phyloP scores from a whole-genome alignment of 495 filamentous ascomycete species.

The Penicillium desertorum region DNA sequence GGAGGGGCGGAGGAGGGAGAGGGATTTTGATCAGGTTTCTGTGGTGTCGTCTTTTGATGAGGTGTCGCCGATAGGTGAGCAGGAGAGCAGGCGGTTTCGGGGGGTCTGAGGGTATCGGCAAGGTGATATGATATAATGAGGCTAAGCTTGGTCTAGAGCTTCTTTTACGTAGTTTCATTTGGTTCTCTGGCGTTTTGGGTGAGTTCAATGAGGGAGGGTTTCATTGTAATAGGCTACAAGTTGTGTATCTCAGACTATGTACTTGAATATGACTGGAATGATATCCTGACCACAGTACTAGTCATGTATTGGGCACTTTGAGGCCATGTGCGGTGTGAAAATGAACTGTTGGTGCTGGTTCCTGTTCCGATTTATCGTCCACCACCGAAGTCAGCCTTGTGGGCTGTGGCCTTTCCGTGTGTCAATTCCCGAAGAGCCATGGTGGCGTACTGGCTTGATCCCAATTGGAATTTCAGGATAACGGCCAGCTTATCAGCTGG shows the following conservation, averaged over 20 bases:
- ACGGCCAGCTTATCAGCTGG: constrained; percentile 66
- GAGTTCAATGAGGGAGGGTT: not conserved
- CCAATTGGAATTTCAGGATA: constrained; percentile 80
- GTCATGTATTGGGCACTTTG: not conserved
- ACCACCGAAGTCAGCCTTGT: constrained; percentile 62
- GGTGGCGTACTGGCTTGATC: constrained; percentile 87
- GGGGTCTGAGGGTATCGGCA: not conserved
- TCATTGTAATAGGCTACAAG: not conserved
- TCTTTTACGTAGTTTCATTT: not conserved
- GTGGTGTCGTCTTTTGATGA: constrained; percentile 40
- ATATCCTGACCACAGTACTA: not conserved
- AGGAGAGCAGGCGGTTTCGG: constrained; percentile 4
- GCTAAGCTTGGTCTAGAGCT: not conserved
- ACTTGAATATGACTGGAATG: constrained; percentile 1
- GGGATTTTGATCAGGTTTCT: constrained; percentile 36
- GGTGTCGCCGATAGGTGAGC: constrained; percentile 4
- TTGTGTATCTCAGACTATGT: not conserved
- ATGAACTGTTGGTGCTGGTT: not conserved
- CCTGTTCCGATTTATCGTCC: constrained; percentile 33
- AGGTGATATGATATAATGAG: constrained; percentile 4
- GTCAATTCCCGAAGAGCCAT: constrained; percentile 88
- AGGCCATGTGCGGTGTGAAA: not conserved
- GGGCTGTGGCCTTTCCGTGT: constrained; percentile 62
- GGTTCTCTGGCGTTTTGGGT: not conserved
- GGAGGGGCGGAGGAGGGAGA: constrained; percentile 18